Conservation (phyloP, 768 basidiomycete species). For the Filobasidium wieringae region DNA sequence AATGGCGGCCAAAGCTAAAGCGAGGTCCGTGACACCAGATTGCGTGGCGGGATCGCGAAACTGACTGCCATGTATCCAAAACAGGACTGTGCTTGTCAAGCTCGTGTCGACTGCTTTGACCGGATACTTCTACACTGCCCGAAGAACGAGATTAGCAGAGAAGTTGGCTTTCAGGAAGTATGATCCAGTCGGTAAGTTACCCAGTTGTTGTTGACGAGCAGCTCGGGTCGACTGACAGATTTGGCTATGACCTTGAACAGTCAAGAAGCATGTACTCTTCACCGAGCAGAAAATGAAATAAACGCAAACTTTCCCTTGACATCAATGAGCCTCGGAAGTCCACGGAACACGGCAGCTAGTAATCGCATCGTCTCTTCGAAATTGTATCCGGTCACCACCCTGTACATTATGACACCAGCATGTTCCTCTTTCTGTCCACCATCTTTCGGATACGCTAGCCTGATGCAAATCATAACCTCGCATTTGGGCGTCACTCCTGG, state of each 20-base stretch:
- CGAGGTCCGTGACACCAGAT: conserved; percentile 3
- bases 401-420: too few species aligned
- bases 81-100: conserved; percentile 71
- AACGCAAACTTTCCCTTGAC: too few species aligned
- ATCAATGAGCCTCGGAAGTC: too few species aligned
- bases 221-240: neutral
- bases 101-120: conserved; percentile 85
- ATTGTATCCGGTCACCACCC: too few species aligned
- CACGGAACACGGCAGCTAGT: too few species aligned
- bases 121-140: conserved; percentile 79
- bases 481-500: too few species aligned
- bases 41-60: neutral
- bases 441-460: too few species aligned
- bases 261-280: conserved; percentile 35
- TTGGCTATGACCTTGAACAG: conserved; percentile 9
- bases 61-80: neutral
- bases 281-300: conserved; percentile 37
- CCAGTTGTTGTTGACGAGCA: neutral
- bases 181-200: conserved; percentile 61
- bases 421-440: too few species aligned
- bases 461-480: too few species aligned
- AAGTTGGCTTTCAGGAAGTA: conserved; percentile 83
- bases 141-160: conserved; percentile 60
- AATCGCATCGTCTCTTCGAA: too few species aligned
- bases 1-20: conserved; percentile 18